A percentile compares a stretch with the other conserved stretches of the same genome.
Evolutionary conservation across 1,139 yeast genomes (phyloP).

Genomic region (Hyphopichia buzzinii): DNA sequence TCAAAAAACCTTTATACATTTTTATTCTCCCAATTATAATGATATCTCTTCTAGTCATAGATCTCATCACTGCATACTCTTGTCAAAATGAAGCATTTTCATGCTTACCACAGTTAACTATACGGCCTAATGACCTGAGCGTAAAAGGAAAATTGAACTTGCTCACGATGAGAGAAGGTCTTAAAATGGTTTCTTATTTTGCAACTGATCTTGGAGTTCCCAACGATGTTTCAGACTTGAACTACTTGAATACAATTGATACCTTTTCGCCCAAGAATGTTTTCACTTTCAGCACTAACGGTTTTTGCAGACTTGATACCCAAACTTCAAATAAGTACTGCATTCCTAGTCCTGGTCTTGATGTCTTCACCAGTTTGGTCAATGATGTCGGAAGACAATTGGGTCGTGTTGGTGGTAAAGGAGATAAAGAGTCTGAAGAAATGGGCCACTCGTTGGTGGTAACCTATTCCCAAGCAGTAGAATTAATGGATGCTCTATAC

Average conservation of each 20-base stretch:
- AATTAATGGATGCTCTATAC: constrained; percentile 14
- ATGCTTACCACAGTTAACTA: constrained; percentile 39
- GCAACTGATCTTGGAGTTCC: constrained; percentile 51
- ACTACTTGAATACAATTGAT: constrained; percentile 33
- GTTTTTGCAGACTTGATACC: constrained; percentile 45
- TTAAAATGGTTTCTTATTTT: constrained; percentile 52
- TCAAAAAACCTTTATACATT: no score
- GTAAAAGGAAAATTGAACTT: constrained; percentile 26
- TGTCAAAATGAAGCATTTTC: background rate
- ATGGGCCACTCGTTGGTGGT: constrained; percentile 42
- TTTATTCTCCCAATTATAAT: background rate
- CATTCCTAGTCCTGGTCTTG: constrained; percentile 40
- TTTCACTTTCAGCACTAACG: constrained; percentile 45
- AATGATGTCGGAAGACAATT: constrained; percentile 52
- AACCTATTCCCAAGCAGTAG: constrained; percentile 26
- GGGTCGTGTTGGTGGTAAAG: constrained; percentile 38
- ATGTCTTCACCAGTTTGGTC: constrained; percentile 44
- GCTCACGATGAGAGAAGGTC: constrained; percentile 43
- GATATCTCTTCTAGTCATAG: background rate
- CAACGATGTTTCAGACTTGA: constrained; percentile 17
- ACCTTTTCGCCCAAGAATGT: constrained; percentile 42
- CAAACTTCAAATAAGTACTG: constrained; percentile 25
- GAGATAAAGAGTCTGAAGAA: constrained; percentile 29
- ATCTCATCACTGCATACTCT: background rate
- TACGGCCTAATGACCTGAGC: constrained; percentile 37